Evolutionary conservation across 345 rosid genomes (phyloP).

Genomic region (Clausena lansium): DNA sequence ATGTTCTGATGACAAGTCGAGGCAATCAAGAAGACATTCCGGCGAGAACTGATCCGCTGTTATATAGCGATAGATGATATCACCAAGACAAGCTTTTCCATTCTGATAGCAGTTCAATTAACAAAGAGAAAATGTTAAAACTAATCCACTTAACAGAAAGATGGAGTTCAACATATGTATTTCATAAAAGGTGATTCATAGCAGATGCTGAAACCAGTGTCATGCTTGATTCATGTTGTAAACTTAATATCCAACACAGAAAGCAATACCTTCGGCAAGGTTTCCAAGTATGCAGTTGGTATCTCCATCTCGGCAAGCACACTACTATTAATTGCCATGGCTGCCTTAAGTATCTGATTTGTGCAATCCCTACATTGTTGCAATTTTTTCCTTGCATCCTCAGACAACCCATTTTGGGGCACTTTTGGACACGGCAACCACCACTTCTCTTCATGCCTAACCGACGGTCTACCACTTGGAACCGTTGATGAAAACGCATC

Average conservation of each 20-base stretch:
- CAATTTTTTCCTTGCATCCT: slow-evolving; percentile 70
- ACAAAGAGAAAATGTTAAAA: slow-evolving; percentile 6
- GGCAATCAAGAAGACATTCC: slow-evolving; percentile 80
- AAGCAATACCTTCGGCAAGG: slow-evolving; percentile 75
- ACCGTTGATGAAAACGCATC: slow-evolving; percentile 44
- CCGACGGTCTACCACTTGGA: slow-evolving; percentile 58
- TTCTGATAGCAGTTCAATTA: slow-evolving; percentile 38
- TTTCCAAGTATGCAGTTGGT: slow-evolving; percentile 79
- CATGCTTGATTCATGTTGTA: background rate
- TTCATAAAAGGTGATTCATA: background rate
- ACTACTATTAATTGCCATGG: slow-evolving; percentile 91
- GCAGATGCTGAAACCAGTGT: background rate
- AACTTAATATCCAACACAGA: background rate
- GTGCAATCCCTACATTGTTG: slow-evolving; percentile 89
- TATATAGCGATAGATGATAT: slow-evolving; percentile 69
- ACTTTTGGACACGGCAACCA: slow-evolving; percentile 90
- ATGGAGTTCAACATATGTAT: background rate
- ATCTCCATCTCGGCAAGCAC: slow-evolving; percentile 94
- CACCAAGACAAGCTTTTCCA: slow-evolving; percentile 84
- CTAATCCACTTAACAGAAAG: background rate
- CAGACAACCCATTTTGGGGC: slow-evolving; percentile 70
- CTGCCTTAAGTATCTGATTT: slow-evolving; percentile 92
- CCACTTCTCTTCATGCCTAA: slow-evolving; percentile 97
- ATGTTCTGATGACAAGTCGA: slow-evolving; percentile 87
- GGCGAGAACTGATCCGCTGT: slow-evolving; percentile 81